Conservation (phyloP, 2,329 filamentous ascomycete genomes). For the Neonectria coccinea region DNA sequence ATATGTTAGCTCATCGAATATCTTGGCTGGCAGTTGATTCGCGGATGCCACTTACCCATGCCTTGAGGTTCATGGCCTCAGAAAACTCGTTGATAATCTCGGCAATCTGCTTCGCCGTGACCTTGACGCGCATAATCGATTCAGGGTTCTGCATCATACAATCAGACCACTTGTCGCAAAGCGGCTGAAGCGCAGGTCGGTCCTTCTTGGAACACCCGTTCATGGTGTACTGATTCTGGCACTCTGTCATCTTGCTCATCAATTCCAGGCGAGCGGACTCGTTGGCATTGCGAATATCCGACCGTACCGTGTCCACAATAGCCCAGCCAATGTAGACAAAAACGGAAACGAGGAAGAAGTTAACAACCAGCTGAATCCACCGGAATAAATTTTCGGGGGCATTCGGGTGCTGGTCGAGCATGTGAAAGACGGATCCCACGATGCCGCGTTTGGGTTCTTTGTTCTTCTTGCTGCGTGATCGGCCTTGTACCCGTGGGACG, state of each 20-base stretch:
- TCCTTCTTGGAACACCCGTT: constrained; percentile 78
- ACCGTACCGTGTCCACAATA: constrained; percentile 75
- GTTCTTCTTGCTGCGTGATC: constrained; percentile 43
- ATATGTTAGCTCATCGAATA: constrained; percentile 28
- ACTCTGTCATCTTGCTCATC: constrained; percentile 78
- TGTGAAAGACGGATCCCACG: constrained; percentile 61
- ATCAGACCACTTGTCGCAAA: constrained; percentile 84
- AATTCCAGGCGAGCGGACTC: constrained; percentile 76
- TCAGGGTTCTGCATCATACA: constrained; percentile 90
- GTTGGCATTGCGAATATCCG: constrained; percentile 80
- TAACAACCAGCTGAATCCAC: constrained; percentile 72
- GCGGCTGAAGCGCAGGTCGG: constrained; percentile 77
- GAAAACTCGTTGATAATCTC: constrained; percentile 95
- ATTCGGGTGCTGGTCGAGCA: constrained; percentile 68
- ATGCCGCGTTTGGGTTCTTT: constrained; percentile 40
- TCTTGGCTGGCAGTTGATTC: neutral
- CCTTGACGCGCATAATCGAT: constrained; percentile 80
- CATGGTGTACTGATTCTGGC: constrained; percentile 76
- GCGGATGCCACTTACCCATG: constrained; percentile 59
- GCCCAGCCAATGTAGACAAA: constrained; percentile 76
- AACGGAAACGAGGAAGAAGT: constrained; percentile 68
- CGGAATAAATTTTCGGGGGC: constrained; percentile 69
- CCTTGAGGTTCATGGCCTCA: constrained; percentile 88
- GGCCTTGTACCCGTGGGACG: constrained; percentile 36
- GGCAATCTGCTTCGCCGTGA: constrained; percentile 89